Percentiles rank a stretch among this genome's conserved stretches.
phyloP scores from a whole-genome alignment of 2,329 filamentous ascomycete species.

The Periconia macrospinosa region DNA sequence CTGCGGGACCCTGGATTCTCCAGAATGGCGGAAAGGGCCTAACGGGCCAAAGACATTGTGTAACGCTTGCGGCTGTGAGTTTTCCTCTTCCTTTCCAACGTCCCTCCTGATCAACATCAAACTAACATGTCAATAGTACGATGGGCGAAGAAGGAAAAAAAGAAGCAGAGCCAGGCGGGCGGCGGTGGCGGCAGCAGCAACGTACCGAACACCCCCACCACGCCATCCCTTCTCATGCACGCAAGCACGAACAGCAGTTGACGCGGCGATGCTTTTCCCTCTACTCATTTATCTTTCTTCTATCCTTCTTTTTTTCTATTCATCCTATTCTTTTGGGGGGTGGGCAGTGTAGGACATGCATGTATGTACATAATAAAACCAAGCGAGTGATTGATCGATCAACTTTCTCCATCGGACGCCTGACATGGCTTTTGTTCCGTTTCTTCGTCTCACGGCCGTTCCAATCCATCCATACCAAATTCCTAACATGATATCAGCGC shows the following conservation, averaged over 20 bases:
- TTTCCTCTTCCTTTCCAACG: neutral
- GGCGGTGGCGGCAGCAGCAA: neutral
- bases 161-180: constrained; percentile 45
- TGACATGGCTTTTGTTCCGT: no score
- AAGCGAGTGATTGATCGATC: no score
- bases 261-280: constrained; percentile 1
- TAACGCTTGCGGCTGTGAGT: constrained; percentile 86
- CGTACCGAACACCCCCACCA: constrained; percentile 17
- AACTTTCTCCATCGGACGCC: no score
- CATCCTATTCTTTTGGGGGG: neutral
- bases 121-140: constrained; percentile 48
- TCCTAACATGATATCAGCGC: no score
- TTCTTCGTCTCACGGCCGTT: no score
- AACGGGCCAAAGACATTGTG: constrained; percentile 92
- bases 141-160: constrained; percentile 77
- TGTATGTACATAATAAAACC: no score
- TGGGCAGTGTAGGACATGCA: no score
- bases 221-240: constrained; percentile 29
- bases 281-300: neutral
- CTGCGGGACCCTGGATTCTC: constrained; percentile 90
- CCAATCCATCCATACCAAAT: no score
- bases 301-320: neutral
- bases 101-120: neutral
- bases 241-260: constrained; percentile 36
- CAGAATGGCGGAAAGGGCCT: constrained; percentile 94